phyloP scores from a whole-genome alignment of 306 rosid species.

The Cicer chorassanicum region DNA sequence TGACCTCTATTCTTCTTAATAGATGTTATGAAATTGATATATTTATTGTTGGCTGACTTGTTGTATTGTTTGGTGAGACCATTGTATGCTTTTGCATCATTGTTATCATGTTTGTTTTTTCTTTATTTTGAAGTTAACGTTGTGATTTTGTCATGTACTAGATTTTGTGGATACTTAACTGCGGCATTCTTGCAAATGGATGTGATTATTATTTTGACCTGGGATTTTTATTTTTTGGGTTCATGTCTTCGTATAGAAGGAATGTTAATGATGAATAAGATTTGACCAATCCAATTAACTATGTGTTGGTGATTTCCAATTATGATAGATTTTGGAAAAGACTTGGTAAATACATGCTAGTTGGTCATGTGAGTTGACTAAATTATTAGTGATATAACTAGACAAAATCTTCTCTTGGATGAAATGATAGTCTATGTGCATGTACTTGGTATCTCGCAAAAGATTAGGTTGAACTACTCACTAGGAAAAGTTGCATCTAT shows the following conservation, averaged over 20 bases:
- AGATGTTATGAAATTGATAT: not conserved
- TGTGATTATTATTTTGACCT: conserved; percentile 27
- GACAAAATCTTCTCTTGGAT: conserved; percentile 8
- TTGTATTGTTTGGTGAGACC: not conserved
- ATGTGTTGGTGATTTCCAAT: conserved; percentile 12
- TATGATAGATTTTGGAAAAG: conserved; percentile 9
- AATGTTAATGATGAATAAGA: not conserved
- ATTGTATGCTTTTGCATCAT: conserved; percentile 3
- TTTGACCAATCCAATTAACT: conserved; percentile 28
- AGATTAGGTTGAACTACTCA: not conserved
- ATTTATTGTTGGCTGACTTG: conserved; percentile 22
- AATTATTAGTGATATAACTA: not conserved
- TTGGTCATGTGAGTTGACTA: conserved; percentile 24
- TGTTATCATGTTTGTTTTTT: not conserved
- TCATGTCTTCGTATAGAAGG: conserved; percentile 8
- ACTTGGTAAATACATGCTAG: conserved; percentile 18
- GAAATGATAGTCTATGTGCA: conserved; percentile 14
- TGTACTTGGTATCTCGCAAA: not conserved
- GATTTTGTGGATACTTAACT: conserved; percentile 25
- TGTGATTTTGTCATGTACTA: not conserved
- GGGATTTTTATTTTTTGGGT: not conserved
- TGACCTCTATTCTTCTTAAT: conserved; percentile 19
- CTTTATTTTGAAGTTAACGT: not conserved
- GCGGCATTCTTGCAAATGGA: conserved; percentile 40
- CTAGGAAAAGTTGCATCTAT: conserved; percentile 24